Base-by-base conservation (phyloP, 1,284 basidiomycete species). In the Kwoniella shivajii region DNA sequence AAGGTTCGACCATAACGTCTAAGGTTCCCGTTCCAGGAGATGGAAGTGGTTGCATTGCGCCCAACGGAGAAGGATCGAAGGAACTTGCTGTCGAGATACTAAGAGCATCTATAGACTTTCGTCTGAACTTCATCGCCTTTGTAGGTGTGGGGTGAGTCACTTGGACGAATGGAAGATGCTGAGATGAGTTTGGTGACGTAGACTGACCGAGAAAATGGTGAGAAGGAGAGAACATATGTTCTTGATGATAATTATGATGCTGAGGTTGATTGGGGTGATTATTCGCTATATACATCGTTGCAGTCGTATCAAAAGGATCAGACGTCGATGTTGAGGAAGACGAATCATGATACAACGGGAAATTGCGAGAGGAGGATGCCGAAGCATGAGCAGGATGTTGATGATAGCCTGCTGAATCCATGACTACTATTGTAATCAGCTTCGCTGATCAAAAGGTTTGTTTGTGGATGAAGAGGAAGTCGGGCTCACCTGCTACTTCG, bases 141-240 rank as follows among this genome's bases (percentile, higher is more conserved):
- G 59, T 66, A 22, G 65, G 68, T 22, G 63, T 66, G 22, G 68
- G 59, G n/a, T 65, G 63, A 6, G 60, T 60, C 20, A 71, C 59
- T 11, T 68, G 67, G 0, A 67, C 11, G 42, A 53, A 58, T 2
- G 61, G 61, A 4, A 64, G 31, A 22, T 50, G 46, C 4, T 36
- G 36, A 18, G 31, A 22, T 36, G 36, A 22, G 6, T 49, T 46
- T 24, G 52, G 50, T 4, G 50, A 50, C 4, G 38, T 26, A 3
- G 45, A 34, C 2, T 38, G 36, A 24, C 45, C 24, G 16, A 52
- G 41, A 6, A 47, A 55, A 3, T 43, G 34, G 18, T 49, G 48
- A 4, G 57, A 43, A 6, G 48, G 53, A 34, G 36, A 26, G 27
- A 58, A 37, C 18, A 44, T 20, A 26, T 18, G 20, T 34, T 18